phyloP scores from a whole-genome alignment of 2,329 filamentous ascomycete species.

The Gnomoniopsis sp. region DNA sequence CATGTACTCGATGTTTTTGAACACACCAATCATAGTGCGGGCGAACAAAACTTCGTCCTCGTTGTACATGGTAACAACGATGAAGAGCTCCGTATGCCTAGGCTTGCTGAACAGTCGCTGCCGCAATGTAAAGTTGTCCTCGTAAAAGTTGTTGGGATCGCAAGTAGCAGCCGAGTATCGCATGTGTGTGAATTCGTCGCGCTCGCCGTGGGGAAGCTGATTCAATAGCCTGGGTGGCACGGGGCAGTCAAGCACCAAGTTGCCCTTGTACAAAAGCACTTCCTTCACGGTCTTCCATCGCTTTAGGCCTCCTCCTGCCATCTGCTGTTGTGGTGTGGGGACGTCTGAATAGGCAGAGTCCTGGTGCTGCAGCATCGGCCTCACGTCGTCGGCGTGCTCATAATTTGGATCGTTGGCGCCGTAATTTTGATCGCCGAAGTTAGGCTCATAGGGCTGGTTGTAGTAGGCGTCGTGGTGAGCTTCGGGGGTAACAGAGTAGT shows the following conservation, averaged over 20 bases:
- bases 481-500: constrained; percentile 77
- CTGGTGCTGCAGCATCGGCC: constrained; percentile 72
- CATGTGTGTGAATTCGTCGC: constrained; percentile 90
- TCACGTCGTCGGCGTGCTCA: constrained; percentile 62
- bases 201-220: constrained; percentile 85
- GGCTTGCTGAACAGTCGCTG: constrained; percentile 91
- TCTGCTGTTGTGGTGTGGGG: constrained; percentile 34
- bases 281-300: constrained; percentile 99
- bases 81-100: constrained; percentile 90
- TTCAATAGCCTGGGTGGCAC: constrained; percentile 85
- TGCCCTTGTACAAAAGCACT: constrained; percentile 94
- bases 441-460: constrained; percentile 75
- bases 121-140: constrained; percentile 85
- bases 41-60: constrained; percentile 96
- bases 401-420: constrained; percentile 60
- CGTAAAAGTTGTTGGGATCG: constrained; percentile 83
- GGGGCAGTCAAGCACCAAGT: constrained; percentile 93
- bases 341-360: constrained; percentile 48
- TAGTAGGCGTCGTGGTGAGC: constrained; percentile 86
- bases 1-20: constrained; percentile 99
- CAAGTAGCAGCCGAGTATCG: constrained; percentile 96
- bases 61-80: constrained; percentile 98
- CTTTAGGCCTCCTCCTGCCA: constrained; percentile 61
- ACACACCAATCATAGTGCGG: constrained; percentile 91
- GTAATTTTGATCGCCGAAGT: constrained; percentile 51